These are phyloP conservation scores for Draba incana DNA, from an alignment of 345 rosid genomes.

Conservation along the genomic window DNA sequence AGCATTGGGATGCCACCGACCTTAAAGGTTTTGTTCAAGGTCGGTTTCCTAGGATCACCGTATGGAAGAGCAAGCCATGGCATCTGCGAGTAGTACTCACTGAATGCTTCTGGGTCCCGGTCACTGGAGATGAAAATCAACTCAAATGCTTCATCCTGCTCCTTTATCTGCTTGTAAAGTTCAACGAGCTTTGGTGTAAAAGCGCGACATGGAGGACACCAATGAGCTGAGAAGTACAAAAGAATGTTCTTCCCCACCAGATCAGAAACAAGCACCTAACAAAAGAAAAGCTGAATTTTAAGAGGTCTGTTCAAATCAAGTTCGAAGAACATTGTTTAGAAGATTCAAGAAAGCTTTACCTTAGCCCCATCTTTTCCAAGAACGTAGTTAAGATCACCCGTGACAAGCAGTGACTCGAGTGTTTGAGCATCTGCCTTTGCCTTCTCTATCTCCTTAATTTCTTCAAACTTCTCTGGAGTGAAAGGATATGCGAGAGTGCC, in stretches of 20 bases:
- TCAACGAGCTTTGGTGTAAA: slow-evolving; percentile 66
- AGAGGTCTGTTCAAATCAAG: not conserved
- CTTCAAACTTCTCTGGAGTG: slow-evolving; percentile 61
- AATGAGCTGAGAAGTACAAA: slow-evolving; percentile 73
- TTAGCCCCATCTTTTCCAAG: slow-evolving; percentile 54
- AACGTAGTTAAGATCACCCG: slow-evolving; percentile 63
- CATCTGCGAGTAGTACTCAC: slow-evolving; percentile 58
- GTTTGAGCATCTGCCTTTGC: slow-evolving; percentile 61
- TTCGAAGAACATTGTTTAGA: not conserved
- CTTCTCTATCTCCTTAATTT: slow-evolving; percentile 57
- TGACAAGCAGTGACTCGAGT: slow-evolving; percentile 59
- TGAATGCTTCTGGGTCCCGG: slow-evolving; percentile 53
- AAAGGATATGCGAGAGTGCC: slow-evolving; percentile 72
- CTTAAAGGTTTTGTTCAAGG: slow-evolving; percentile 52
- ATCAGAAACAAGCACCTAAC: slow-evolving; percentile 58
- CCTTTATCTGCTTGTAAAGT: slow-evolving; percentile 63
- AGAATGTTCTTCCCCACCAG: slow-evolving; percentile 70
- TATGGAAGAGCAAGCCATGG: slow-evolving; percentile 81
- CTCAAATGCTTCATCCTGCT: slow-evolving; percentile 54
- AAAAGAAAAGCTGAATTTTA: slow-evolving; percentile 4
- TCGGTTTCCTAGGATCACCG: slow-evolving; percentile 57
- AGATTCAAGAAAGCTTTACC: slow-evolving; percentile 45
- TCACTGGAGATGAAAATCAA: slow-evolving; percentile 69
- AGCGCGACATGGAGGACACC: slow-evolving; percentile 67
- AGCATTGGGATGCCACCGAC: slow-evolving; percentile 62